Base-by-base conservation (phyloP, 129 eudicot species). In the Lactuca saligna region DNA sequence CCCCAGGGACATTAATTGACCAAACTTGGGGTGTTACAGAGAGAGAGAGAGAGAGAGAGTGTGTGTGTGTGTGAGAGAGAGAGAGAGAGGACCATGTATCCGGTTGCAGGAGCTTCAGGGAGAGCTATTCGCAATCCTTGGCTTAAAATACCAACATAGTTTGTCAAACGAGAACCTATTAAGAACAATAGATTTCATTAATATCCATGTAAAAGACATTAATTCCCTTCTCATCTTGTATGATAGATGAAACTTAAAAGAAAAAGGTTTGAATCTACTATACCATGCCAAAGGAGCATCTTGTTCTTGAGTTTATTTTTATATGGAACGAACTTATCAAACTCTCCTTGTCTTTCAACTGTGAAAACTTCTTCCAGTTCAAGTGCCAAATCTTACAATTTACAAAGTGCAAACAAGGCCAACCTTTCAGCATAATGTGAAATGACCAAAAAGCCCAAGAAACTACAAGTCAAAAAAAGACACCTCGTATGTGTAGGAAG, bases 271-370 rank as follows among this genome's bases (percentile, higher is more conserved):
- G 35, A 49, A 66, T 32, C 83, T 25, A 25, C 29, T 0, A 49
- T 79, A 87, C 99, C 99, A 65, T 94, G 99, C 99, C 99, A 94
- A 35, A 94, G 96, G 67, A 94, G 99, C 99, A 94, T 94, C 73
- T 82, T 89, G 87, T 94, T 94, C 77, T 83, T 68, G 55, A 94
- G 99, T 68, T 83, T 94, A 67, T 82, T 82, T 72, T 91, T 83
- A 49, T 80, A 82, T 4, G 91, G 99, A 16, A 75, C 78, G 80
- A 77, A 94, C 74, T 87, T 94, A 70, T 94, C 93, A 34, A 82
- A 82, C 75, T 94, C 97, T 46, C 99, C 99, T 76, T 63, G 83
- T 80, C 99, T 81, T 63, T 87, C 97, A 75, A 94, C 87, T 14
- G 93, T 73, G 57, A 89, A 94, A 29, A 90, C 99, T 80, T 94